Evolutionary conservation across 345 rosid species (phyloP), one percentile per base, ranked within the genome.

Genomic region (Laguncularia racemosa): DNA sequence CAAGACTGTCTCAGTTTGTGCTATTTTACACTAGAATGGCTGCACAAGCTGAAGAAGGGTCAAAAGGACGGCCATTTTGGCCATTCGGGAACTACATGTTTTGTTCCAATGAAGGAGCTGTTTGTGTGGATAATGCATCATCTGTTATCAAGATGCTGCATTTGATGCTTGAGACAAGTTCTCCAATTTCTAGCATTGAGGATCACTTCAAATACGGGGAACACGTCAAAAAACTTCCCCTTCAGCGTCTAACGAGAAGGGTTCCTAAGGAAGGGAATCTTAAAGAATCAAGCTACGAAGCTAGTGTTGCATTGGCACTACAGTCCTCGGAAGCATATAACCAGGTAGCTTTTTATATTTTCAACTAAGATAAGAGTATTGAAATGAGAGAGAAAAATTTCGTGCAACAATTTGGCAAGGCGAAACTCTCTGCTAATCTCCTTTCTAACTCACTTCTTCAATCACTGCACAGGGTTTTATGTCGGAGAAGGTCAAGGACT

Each of bases 121-220:
- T n/a, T n/a, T n/a, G n/a, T n/a, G n/a, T n/a, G n/a, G n/a, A n/a
- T n/a, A n/a, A n/a, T n/a, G n/a, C n/a, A n/a, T n/a, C n/a, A n/a
- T n/a, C n/a, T n/a, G n/a, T n/a, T n/a, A n/a, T n/a, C n/a, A n/a
- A n/a, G n/a, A n/a, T n/a, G n/a, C n/a, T n/a, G n/a, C n/a, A n/a
- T n/a, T n/a, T n/a, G n/a, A n/a, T n/a, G n/a, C n/a, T n/a, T n/a
- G n/a, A n/a, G 20, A 63, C 53, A 0, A 60, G 66, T 16, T 67
- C 76, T 10, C 70, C 81, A 3, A 48, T 38, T 55, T 55, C 55
- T 20, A 50, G 80, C 74, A 55, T 71, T 1, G 81, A 79, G 65
- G 88, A 89, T 67, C 96, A 85, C 59, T 76, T 80, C 50, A 73
- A 65, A 58, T 89, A 93, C 50, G 88, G 78, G 47, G 75, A 71